Evolutionary conservation across 345 rosid species (phyloP).

Genomic region (Moricandia moricandioides): DNA sequence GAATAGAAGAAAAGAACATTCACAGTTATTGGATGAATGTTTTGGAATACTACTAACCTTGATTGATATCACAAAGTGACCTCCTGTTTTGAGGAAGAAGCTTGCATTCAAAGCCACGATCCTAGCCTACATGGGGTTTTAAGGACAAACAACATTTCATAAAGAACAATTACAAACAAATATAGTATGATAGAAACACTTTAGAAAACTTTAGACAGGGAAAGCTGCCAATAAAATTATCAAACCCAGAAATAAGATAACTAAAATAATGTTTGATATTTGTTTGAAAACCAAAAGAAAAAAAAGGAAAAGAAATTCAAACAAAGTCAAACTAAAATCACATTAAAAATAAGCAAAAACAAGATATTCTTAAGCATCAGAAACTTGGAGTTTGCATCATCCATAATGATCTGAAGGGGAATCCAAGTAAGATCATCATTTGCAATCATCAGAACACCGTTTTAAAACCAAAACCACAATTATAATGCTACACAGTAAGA

Average conservation of each 20-base stretch:
- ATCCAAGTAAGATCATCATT: slow-evolving; percentile 59
- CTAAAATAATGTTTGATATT: background rate
- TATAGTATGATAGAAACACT: background rate
- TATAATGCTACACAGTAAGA: background rate
- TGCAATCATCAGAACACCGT: slow-evolving; percentile 27
- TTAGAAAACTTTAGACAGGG: too few species aligned
- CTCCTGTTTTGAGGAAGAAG: slow-evolving; percentile 84
- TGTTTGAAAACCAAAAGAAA: background rate
- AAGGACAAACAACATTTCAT: background rate
- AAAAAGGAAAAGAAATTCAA: background rate
- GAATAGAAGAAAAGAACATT: background rate
- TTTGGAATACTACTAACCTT: slow-evolving; percentile 59
- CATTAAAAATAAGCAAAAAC: background rate
- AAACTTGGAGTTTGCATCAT: slow-evolving; percentile 62
- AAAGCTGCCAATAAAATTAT: background rate
- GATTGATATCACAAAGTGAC: slow-evolving; percentile 95
- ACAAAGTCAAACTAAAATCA: background rate
- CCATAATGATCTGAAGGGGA: slow-evolving; percentile 66
- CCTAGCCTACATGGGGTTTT: slow-evolving; percentile 64
- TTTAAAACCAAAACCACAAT: background rate
- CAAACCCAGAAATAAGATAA: background rate
- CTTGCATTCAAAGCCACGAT: slow-evolving; percentile 86
- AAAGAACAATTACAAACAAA: background rate
- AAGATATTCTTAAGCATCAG: slow-evolving; percentile 27
- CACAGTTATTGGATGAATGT: background rate